Base-by-base conservation (phyloP, 768 basidiomycete species). In the Naganishia vaughanmartiniae region DNA sequence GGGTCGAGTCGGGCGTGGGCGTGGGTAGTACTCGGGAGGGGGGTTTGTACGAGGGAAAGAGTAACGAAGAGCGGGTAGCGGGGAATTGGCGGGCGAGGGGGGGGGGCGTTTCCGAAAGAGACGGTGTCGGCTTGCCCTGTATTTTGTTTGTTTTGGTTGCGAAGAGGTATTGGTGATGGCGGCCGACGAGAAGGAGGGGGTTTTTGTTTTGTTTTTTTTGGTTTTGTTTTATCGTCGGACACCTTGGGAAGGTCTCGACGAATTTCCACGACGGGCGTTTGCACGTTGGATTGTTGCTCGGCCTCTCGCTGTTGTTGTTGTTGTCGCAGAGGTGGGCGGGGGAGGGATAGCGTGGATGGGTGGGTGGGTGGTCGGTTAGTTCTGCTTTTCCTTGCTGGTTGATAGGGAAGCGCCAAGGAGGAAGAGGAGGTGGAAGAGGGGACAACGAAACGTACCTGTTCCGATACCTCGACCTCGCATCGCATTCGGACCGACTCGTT, bases 381-480 rank as follows among this genome's bases (percentile, higher is more conserved):
- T 42, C 6, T 55, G 19, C 24, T 28, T 17, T 55, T 26, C 54
- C 56, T 39, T 34, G 30, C 31, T 63, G 36, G n/a, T 3, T 24
- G 42, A 42, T 28, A 19, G 58, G 36, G 7, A 14, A 45, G 46
- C 39, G 58, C 30, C 5, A 30, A 34, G 31, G 56, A 51, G 42
- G 5, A 31, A 60, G 15, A 58, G 65, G 1, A 19, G 31, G 51
- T 7, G n/a, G 28, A 46, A 33, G 30, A 31, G 28, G 28, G 24
- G 15, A 46, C 11, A 19, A 42, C 9, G 34, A 36, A 36, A 42
- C 63, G 17, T 66, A 71, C 70, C 71, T 42, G 95, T 96, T 77
- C 96, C 96, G 79, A 99, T 99, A 88, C 96, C 96, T 74, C 95
- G 87, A 78, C 96, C 96, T 77, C 91, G 89, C 94, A 97, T 97